These are phyloP conservation scores for Neocallimastix lanati DNA, from an alignment of 192 early-diverging fungal species.

Conservation along the genomic window DNA sequence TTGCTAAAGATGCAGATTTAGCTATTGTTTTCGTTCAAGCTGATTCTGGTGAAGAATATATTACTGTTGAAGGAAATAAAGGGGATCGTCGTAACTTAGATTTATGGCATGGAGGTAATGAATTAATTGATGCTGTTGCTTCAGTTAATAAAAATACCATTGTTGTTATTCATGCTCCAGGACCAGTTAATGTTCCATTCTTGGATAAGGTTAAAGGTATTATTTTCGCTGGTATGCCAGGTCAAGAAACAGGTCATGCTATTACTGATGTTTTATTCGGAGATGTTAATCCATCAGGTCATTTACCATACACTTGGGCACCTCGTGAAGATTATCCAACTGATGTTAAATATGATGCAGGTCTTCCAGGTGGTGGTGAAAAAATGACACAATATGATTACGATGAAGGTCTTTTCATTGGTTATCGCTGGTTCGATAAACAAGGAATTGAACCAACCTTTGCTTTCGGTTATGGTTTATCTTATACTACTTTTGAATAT, in stretches of 20 bases:
- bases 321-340: too few species aligned
- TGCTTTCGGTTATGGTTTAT: slow-evolving; percentile 40
- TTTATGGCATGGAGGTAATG: slow-evolving; percentile 36
- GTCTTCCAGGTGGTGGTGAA: too few species aligned
- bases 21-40: background rate
- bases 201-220: slow-evolving; percentile 29
- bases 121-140: slow-evolving; percentile 28
- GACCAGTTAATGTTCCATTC: slow-evolving; percentile 20
- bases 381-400: slow-evolving; percentile 6
- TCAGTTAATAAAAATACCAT: slow-evolving; percentile 24
- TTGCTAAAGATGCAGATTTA: slow-evolving; percentile 3
- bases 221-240: slow-evolving; percentile 33
- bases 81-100: slow-evolving; percentile 35
- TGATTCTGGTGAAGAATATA: slow-evolving; percentile 8
- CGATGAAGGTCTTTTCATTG: slow-evolving; percentile 27
- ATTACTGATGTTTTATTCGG: slow-evolving; percentile 53
- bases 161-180: slow-evolving; percentile 35
- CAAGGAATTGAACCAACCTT: slow-evolving; percentile 17
- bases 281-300: slow-evolving; percentile 39
- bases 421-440: slow-evolving; percentile 28
- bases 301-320: slow-evolving; percentile 33
- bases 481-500: slow-evolving; percentile 40
- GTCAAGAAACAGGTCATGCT: slow-evolving; percentile 50
- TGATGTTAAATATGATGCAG: too few species aligned
- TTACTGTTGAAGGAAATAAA: slow-evolving; percentile 29